Evolutionary conservation across 805 yeast species (phyloP), one percentile per base, ranked within the genome.

Genomic region (Ogataea ramenticola): DNA sequence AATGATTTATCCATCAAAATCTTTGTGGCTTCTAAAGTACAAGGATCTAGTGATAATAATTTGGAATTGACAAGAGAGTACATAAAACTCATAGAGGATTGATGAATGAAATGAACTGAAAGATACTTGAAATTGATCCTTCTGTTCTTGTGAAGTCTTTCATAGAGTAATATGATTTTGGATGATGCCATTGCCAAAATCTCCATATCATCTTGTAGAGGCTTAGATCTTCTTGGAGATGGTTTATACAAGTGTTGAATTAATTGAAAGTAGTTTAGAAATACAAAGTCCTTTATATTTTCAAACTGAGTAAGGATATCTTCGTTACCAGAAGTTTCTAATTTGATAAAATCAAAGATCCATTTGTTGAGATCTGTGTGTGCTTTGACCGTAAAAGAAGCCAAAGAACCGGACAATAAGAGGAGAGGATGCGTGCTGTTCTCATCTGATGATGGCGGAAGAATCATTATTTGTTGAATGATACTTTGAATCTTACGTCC

Each of bases 61-160:
- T 46, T 42, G 3, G 54, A 49, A 36, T 54, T 49, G 20, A 53
- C 46, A 20, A 54, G 34, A 16, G 53, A 48, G 38, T 51, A 54
- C 31, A 48, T 44, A 14, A 47, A 42, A 9, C 49, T 46, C 22
- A 53, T 40, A 1, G 54, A 55, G 5, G 55, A 46, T 26, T 50
- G 54, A 40, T 54, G 49, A 14, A 53, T 49, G 14, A 53, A 49
- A 42, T 51, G 43, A 17, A 54, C 50, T 1, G 58, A 53, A 3
- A 54, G 44, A 38, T 42, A 53, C 46, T 52, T 51, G 43, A 51
- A 54, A 41, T 54, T 54, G 17, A 54, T 46, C 29, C 46, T 48
- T 16, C 40, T 40, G 1, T 37, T 26, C 11, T 27, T 11, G 30
- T 17, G 31, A 21, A 54, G 49, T 15, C 42, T 22, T 3, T 42